Base-by-base conservation (phyloP, 2,329 filamentous ascomycete genomes). In the Rutstroemia sp. region DNA sequence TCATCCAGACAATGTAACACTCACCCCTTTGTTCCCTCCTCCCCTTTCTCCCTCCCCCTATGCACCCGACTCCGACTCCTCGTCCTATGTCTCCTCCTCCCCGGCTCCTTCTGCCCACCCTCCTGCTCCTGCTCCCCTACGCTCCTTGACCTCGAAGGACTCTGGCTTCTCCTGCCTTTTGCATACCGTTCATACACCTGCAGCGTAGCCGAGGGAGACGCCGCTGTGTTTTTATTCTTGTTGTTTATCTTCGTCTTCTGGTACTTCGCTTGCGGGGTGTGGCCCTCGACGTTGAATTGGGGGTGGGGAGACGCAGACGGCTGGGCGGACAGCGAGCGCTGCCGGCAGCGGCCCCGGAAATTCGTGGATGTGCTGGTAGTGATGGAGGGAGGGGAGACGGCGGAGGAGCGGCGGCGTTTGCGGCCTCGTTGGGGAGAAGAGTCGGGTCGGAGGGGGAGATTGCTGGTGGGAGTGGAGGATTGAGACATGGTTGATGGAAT, bases 381-480 rank as follows among this genome's bases (percentile, higher is more conserved):
- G 45, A 59, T 49, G 14, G 58, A 37, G 8, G 59, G 57, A 2
- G 51, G 55, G 21, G 60, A 58, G 27, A 38, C 57, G 38, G 44
- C 58, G 14, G 63, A 61, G 4, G 51, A 58, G 44, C 65, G 64
- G 42, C 66, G 65, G 14, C 66, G 65, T 58, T 68, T 68, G 37
- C 66, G 65, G 9, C 66, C 66, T 39, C 66, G 60, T 52, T 57
- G 50, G 48, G 56, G 51, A 47, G 49, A 58, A 21, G 44, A 47
- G 42, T 38, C 34, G 54, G 23, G 21, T 30, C 38, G 19, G 19
- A 21, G 17, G 23, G 37, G 51, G 19, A 23, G 23, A 5, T 23
- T 23, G 23, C 23, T 23, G 23, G 23, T 23, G 23, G 53, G 21
- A 23, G 19, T 23, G 12, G 46, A 8, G 19, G 47, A 14, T 19